A percentile compares a stretch with the other conserved stretches of the same genome.
Conservation (phyloP, 148 eudicot species). For the Silene latifolia region DNA sequence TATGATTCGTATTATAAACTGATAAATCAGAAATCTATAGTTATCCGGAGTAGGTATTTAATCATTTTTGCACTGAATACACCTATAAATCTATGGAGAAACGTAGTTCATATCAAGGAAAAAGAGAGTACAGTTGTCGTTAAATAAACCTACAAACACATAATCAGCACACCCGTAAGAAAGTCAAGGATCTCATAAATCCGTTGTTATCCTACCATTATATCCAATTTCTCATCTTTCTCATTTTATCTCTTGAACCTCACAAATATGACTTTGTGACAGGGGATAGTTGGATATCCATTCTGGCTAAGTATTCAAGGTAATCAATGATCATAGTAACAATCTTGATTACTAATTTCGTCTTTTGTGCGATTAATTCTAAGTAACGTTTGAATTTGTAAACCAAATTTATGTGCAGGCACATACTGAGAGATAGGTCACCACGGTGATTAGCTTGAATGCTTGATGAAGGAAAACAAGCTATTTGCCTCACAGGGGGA, state of each 20-base stretch:
- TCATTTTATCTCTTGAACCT: not conserved
- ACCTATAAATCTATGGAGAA: too few species aligned
- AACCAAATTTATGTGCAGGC: constrained; percentile 29
- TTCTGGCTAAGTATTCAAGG: constrained; percentile 78
- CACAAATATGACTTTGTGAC: constrained; percentile 13
- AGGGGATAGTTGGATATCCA: constrained; percentile 93
- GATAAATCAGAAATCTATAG: too few species aligned
- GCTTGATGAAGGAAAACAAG: constrained; percentile 63
- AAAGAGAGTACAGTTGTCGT: not conserved
- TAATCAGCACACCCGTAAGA: not conserved
- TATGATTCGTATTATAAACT: too few species aligned
- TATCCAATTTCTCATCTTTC: not conserved
- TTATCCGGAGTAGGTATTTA: too few species aligned
- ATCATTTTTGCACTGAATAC: too few species aligned
- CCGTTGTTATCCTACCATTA: not conserved
- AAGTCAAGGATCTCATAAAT: not conserved
- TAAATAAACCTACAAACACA: not conserved
- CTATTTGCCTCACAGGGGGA: constrained; percentile 84
- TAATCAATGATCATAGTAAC: constrained; percentile 22
- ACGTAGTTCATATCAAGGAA: not conserved
- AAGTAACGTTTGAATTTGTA: not conserved
- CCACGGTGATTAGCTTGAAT: constrained; percentile 35
- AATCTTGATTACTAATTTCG: not conserved
- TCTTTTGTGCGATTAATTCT: not conserved
- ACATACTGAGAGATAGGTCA: constrained; percentile 52